These are phyloP conservation scores for Ilyonectria robusta DNA, from an alignment of 2,329 filamentous ascomycete genomes.

Conservation along the genomic window DNA sequence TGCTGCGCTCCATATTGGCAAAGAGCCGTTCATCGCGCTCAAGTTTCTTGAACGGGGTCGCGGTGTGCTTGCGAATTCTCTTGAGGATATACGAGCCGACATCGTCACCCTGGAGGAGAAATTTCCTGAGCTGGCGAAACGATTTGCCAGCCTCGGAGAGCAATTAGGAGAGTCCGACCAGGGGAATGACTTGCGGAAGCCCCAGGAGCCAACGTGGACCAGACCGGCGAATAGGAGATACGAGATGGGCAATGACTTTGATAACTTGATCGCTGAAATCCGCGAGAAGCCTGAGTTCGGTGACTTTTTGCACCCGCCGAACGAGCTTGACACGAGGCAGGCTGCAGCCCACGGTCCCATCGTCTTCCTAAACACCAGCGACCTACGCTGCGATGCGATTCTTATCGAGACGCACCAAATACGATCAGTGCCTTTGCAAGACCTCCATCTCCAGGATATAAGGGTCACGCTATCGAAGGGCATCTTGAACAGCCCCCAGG, in stretches of 20 bases:
- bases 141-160: neutral
- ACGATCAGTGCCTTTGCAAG: neutral
- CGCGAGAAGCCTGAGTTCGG: slow-evolving; percentile 40
- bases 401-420: slow-evolving; percentile 7
- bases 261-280: neutral
- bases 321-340: neutral
- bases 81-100: slow-evolving; percentile 1
- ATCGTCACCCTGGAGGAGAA: neutral
- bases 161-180: neutral
- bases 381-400: slow-evolving; percentile 18
- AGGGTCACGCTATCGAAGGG: neutral
- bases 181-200: neutral
- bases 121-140: neutral
- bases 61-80: neutral
- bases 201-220: neutral
- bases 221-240: neutral
- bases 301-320: slow-evolving; percentile 42
- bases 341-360: slow-evolving; percentile 15
- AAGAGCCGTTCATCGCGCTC: neutral
- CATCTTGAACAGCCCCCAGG: neutral
- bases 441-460: neutral
- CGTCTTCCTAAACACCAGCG: slow-evolving; percentile 14
- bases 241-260: neutral
- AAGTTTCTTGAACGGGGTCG: slow-evolving; percentile 7
- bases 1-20: neutral